Evolutionary conservation across 2,329 filamentous ascomycete genomes (phyloP), one percentile per base, ranked within the genome.

Genomic region (Apiospora pterosperma): DNA sequence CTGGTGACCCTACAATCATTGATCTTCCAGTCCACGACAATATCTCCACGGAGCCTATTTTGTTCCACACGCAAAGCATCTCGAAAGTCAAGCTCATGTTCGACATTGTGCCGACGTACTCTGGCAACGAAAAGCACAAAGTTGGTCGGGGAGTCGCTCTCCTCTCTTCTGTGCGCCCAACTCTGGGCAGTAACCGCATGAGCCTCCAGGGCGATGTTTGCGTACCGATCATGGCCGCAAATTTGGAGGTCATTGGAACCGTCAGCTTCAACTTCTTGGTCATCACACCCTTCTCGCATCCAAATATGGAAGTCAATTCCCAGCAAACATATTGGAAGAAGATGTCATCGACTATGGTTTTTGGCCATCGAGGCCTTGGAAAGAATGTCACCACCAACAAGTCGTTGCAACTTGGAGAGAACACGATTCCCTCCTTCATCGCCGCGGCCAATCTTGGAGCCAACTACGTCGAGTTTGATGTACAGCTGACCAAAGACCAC

Each of bases 201-300:
- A 95, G 91, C 63, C 82, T 99, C 10, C 93, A 97, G 76, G 94
- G 94, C 23, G 96, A 98, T 73, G 87, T 97, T 41, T 95, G 91
- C 66, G 91, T 99, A 11, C 96, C 96, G 0, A 96, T 99, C 67
- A 85, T 98, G 73, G 92, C 92, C 36, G 89, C 90, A 39, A 92
- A 86, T 66, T 81, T 98, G 38, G 95, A 98, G 66, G 90, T 98
- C 11, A 97, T 99, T 69, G 96, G 96, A 19, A 89, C 90, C 0
- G 92, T 99, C 69, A 97, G 97, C 72, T 99, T 99, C 83, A 97
- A 97, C 77, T 98, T 98, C 75, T 81, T 97, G 36, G 87, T 98
- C 73, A 93, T 99, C 71, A 98, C 93, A 0, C 95, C 96, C 0
- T 99, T 99, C 78, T 86, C 89, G 21, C 96, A 98, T 76, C 92